Evolutionary conservation across 208 protist genomes (phyloP).

Genomic region (Lotmaria passim): DNA sequence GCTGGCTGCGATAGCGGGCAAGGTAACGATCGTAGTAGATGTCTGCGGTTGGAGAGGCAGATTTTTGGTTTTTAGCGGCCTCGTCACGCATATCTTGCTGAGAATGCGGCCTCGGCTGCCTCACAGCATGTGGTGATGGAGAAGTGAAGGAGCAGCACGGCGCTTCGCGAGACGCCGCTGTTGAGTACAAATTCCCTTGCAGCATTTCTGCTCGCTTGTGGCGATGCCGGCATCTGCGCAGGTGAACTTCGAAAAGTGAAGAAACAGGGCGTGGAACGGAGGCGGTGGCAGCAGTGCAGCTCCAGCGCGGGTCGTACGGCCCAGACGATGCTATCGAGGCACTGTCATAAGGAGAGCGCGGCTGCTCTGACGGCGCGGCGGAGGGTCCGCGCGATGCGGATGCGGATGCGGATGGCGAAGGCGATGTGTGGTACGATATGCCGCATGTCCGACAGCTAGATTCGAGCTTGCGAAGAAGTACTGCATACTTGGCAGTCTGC

Average conservation of each 20-base stretch:
- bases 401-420: neutral
- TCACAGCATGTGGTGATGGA: neutral
- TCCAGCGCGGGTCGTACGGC: neutral
- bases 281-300: neutral
- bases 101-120: neutral
- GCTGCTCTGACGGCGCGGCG: neutral
- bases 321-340: no score
- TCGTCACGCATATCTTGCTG: neutral
- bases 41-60: constrained; percentile 4
- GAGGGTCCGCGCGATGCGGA: neutral
- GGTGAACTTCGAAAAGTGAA: constrained; percentile 8
- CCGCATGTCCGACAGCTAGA: neutral
- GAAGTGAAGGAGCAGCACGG: no score
- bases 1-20: constrained; percentile 10
- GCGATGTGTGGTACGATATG: neutral
- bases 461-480: constrained; percentile 5
- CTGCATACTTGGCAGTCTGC: neutral
- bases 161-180: no score
- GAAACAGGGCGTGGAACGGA: neutral
- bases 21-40: constrained; percentile 30
- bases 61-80: neutral
- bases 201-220: neutral
- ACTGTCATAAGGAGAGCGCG: no score
- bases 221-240: neutral
- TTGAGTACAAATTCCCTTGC: no score